Evolutionary conservation across 2,329 filamentous ascomycete species (phyloP).

Genomic region (Colletotrichum lentis): DNA sequence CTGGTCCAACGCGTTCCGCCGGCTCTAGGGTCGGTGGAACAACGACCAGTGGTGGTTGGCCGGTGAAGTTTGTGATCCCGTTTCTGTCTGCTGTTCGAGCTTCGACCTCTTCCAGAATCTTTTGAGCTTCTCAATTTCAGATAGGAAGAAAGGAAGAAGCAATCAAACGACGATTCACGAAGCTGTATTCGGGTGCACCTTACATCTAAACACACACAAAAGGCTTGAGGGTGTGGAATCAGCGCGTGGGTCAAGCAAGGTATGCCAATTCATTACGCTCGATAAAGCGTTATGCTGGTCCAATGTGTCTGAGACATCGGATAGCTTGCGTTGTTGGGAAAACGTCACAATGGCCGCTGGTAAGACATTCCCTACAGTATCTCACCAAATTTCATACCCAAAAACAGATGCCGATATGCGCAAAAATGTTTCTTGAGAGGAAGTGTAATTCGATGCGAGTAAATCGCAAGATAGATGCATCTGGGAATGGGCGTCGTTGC

Average conservation of each 20-base stretch:
- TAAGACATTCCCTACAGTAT: neutral
- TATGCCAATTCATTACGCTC: neutral
- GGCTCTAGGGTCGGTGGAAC: too few species aligned
- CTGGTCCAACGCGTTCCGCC: neutral
- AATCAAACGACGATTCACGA: too few species aligned
- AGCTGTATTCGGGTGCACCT: neutral
- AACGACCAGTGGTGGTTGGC: neutral
- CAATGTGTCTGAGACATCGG: conserved; percentile 19
- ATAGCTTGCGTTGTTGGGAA: neutral
- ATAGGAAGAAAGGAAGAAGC: neutral
- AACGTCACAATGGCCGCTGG: neutral
- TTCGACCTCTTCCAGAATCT: neutral
- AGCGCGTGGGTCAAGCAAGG: neutral
- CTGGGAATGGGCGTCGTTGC: neutral
- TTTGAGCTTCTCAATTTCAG: neutral
- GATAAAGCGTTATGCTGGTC: neutral
- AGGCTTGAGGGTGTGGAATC: neutral
- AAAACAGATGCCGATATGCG: neutral
- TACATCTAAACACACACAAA: neutral
- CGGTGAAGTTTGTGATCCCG: neutral
- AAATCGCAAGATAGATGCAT: too few species aligned
- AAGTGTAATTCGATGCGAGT: neutral
- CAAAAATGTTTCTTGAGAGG: neutral
- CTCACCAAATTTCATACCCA: neutral
- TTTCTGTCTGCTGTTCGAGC: neutral